Evolutionary conservation across 2,329 filamentous ascomycete genomes (phyloP), one percentile per base, ranked within the genome.

Genomic region (Coleophoma cylindrospora): DNA sequence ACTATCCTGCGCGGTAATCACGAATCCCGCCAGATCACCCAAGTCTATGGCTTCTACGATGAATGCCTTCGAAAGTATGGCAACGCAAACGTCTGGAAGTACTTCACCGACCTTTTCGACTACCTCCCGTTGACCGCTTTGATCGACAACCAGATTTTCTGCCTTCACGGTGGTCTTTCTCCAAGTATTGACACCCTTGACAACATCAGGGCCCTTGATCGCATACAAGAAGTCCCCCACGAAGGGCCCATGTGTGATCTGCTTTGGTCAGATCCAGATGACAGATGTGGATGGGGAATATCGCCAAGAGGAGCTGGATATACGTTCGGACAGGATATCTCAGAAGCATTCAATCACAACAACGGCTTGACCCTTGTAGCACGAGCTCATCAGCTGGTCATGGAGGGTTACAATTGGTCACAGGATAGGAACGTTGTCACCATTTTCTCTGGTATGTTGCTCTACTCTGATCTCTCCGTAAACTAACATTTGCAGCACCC

Each of bases 381-480:
- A 53, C 82, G 94, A 71, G 94, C 94, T 50, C 94, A 99, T 78
- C 94, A 99, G 75, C 76, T 99, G 68, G 94, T 99, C 54, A 99
- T 97, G 92, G 94, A 99, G 71, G 94, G 94, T 45, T 99, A 97
- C 73, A 99, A 97, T 70, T 99, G 94, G 94, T 96, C 91, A 58
- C 94, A 97, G 71, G 94, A 97, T 68, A 79, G 92, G 59, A 97
- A 99, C 61, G 94, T 99, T 47, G 94, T 99, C 54, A 99, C 94
- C 36, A 97, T 99, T 65, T 99, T 99, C 76, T 96, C 91, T 61
- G 91, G 89, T 92, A 74, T 58, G 75, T 66, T 57, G 44, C 47
- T 21, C n/a, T 43, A 34, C 36, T 27, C 5, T 17, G 13, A 32
- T 19, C 32, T 14, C 36, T 41, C 45, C 52, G 32, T 40, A 43